These are phyloP conservation scores for Grigorovia humatica DNA, from an alignment of 805 yeast genomes.

Conservation along the genomic window DNA sequence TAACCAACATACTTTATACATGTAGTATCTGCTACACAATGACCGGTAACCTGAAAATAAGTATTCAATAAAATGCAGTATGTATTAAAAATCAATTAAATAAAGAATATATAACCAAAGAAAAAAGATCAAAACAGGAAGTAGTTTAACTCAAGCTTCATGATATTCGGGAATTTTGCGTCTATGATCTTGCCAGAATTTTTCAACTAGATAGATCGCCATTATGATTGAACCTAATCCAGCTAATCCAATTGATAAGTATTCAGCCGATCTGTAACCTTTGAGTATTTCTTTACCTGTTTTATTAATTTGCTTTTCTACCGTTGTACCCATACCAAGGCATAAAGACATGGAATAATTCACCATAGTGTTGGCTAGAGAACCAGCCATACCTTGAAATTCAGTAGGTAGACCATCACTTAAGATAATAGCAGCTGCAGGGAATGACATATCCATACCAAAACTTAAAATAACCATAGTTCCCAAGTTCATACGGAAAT, in stretches of 20 bases:
- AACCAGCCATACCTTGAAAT: conserved; percentile 73
- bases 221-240: conserved; percentile 13
- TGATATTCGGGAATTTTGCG: not conserved
- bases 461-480: conserved; percentile 46
- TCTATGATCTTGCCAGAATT: conserved; percentile 6
- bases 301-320: conserved; percentile 36
- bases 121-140: too few species aligned
- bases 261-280: conserved; percentile 48
- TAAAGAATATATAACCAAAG: too few species aligned
- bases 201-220: conserved; percentile 9
- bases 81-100: too few species aligned
- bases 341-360: conserved; percentile 66
- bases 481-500: conserved; percentile 48
- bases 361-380: conserved; percentile 57
- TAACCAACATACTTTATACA: too few species aligned
- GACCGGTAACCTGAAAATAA: too few species aligned
- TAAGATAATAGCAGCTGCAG: conserved; percentile 57
- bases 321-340: conserved; percentile 62
- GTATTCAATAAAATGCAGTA: too few species aligned
- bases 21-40: too few species aligned
- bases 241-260: conserved; percentile 53
- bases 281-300: conserved; percentile 22
- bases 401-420: conserved; percentile 48
- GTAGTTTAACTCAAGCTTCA: not conserved
- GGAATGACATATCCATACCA: conserved; percentile 75